A percentile compares a stretch with the other conserved stretches of the same genome.
Conservation (phyloP, 768 basidiomycete species). For the Lentinus brumalis region DNA sequence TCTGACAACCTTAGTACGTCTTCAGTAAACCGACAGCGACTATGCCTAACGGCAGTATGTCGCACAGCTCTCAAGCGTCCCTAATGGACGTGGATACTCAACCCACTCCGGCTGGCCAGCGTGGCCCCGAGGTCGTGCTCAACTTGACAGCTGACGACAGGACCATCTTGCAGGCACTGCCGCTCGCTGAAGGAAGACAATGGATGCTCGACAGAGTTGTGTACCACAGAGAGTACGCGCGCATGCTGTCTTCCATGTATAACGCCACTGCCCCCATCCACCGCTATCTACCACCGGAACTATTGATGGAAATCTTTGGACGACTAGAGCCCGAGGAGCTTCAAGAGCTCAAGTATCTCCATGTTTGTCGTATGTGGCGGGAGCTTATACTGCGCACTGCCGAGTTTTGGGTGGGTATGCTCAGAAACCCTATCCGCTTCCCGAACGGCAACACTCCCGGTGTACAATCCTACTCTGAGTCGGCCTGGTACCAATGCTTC, state of each 20-base stretch:
- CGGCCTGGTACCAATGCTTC: background rate
- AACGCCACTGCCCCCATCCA: constrained; percentile 1
- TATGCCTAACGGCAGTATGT: no score
- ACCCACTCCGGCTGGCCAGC: no score
- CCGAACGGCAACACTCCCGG: background rate
- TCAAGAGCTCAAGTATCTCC: background rate
- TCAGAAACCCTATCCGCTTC: background rate
- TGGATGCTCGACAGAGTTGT: background rate
- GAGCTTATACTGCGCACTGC: background rate
- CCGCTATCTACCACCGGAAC: constrained; percentile 1
- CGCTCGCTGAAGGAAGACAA: background rate
- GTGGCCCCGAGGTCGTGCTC: background rate
- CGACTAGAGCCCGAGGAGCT: background rate
- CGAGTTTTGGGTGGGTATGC: constrained; percentile 9
- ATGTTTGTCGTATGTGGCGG: constrained; percentile 4
- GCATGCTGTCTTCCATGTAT: background rate
- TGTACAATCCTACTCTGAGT: background rate
- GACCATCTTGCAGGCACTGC: background rate
- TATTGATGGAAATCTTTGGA: constrained; percentile 8
- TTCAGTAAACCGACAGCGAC: no score
- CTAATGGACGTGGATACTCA: no score
- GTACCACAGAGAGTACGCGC: background rate
- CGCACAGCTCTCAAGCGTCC: no score
- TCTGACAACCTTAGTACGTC: no score
- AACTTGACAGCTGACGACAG: background rate